Base-by-base conservation (phyloP, 108 stramenopile genomes). In the Pseudonitzschia delicatissima region DNA sequence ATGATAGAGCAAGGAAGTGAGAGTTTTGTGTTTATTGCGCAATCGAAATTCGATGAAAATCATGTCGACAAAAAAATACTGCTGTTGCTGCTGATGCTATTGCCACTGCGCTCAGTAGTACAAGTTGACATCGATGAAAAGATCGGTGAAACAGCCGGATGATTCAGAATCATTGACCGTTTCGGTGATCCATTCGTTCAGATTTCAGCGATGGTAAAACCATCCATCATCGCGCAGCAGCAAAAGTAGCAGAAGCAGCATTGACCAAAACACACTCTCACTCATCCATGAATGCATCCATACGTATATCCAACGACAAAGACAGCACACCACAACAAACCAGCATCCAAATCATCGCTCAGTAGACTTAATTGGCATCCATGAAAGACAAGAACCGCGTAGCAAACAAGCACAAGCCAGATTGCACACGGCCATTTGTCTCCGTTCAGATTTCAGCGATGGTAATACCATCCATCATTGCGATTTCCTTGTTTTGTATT, bases 201-300 rank as follows among this genome's bases (percentile, higher is more conserved):
- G 47, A 48, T 48, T 48, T 48, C 47, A 48, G 47, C 47, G 20
- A 21, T 48, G 47, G 47, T 48, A 21, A 48, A 57, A 57, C 52
- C 4, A 57, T n/a, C 55, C 5, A 34, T 34, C 55, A 57, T 57
- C 27, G 55, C 32, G 29, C 11, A 42, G 11, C 12, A 42, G 9
- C 9, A 9, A 13, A 42, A 42, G 40, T 42, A 12, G 11, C 40
- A 42, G 40, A 42, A 42, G 40, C 13, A 42, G n/a, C n/a, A n/a
- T n/a, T n/a, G n/a, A n/a, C n/a, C n/a, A n/a, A n/a, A n/a, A n/a
- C n/a, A n/a, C n/a, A n/a, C n/a, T n/a, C n/a, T n/a, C 40, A 40
- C 15, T 15, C 40, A 40, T 40, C 40, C 40, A 40, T 40, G 0
- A 9, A 40, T 40, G 12, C 39, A 40, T 40, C 0, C 39, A 40